phyloP scores from a whole-genome alignment of 2,329 filamentous ascomycete genomes.

The Aquanectria penicillioides region DNA sequence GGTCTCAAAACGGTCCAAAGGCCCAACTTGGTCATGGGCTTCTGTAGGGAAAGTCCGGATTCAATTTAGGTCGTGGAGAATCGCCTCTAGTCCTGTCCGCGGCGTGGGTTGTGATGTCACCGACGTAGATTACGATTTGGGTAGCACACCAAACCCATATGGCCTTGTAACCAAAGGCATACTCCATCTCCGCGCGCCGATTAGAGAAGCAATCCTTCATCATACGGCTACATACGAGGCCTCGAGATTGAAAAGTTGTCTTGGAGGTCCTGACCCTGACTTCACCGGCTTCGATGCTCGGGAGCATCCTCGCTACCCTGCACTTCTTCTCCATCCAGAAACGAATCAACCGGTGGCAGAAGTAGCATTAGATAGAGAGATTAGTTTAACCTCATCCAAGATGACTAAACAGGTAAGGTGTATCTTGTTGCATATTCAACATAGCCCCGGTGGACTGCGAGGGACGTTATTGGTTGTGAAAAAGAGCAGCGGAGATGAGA shows the following conservation, averaged over 20 bases:
- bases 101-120: neutral
- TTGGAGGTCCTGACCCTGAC: neutral
- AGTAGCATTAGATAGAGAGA: conserved; percentile 3
- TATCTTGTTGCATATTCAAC: conserved; percentile 7
- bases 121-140: neutral
- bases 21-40: conserved; percentile 27
- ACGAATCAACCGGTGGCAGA: neutral
- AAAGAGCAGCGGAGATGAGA: neutral
- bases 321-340: neutral
- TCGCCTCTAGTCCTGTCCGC: neutral
- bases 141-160: neutral
- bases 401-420: neutral
- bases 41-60: conserved; percentile 27
- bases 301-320: conserved; percentile 10
- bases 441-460: neutral
- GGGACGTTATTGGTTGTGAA: conserved; percentile 1
- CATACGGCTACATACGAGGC: neutral
- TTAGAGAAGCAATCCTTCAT: neutral
- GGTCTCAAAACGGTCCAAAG: neutral
- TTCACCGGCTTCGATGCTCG: conserved; percentile 1
- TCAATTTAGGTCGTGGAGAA: conserved; percentile 9
- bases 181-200: neutral
- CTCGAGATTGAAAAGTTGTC: neutral
- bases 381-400: neutral
- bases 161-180: neutral